A percentile compares a stretch with the other conserved stretches of the same genome.
Evolutionary conservation across 192 early-diverging fungal genomes (phyloP).

Genomic region (Oehlia diaphana): DNA sequence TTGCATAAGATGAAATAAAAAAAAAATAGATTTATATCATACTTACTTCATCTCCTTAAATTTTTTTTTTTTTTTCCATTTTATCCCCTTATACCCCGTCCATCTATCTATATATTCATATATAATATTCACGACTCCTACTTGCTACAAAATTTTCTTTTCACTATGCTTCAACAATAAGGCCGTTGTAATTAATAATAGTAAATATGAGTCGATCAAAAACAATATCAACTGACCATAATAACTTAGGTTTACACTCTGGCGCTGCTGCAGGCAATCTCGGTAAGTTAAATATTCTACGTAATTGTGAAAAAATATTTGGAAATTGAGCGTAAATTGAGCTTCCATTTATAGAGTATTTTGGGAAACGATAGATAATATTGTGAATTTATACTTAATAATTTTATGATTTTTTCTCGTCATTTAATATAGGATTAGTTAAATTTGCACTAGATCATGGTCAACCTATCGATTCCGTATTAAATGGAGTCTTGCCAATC

Average conservation of each 20-base stretch:
- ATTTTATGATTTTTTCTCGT: not conserved
- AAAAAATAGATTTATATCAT: not conserved
- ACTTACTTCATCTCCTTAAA: not conserved
- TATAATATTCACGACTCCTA: too few relatives aligned
- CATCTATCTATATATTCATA: too few relatives aligned
- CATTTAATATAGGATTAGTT: slow-evolving; percentile 46
- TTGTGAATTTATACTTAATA: too few relatives aligned
- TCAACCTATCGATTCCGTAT: slow-evolving; percentile 64
- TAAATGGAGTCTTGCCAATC: slow-evolving; percentile 70
- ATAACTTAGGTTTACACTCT: slow-evolving; percentile 47
- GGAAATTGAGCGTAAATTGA: too few relatives aligned
- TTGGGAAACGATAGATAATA: too few relatives aligned
- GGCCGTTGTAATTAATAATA: not conserved
- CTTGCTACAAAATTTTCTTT: not conserved
- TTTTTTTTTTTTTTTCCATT: too few relatives aligned
- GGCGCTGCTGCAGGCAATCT: slow-evolving; percentile 56
- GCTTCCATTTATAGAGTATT: too few relatives aligned
- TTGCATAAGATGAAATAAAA: not conserved
- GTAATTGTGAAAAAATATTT: not conserved
- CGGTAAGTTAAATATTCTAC: slow-evolving; percentile 36
- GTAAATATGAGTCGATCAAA: not conserved
- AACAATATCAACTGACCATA: not conserved
- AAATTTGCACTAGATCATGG: slow-evolving; percentile 72
- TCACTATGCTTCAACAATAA: not conserved
- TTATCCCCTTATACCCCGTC: not conserved